These are phyloP conservation scores for Candida sakaeoensis DNA, from an alignment of 805 yeast species.

Conservation along the genomic window DNA sequence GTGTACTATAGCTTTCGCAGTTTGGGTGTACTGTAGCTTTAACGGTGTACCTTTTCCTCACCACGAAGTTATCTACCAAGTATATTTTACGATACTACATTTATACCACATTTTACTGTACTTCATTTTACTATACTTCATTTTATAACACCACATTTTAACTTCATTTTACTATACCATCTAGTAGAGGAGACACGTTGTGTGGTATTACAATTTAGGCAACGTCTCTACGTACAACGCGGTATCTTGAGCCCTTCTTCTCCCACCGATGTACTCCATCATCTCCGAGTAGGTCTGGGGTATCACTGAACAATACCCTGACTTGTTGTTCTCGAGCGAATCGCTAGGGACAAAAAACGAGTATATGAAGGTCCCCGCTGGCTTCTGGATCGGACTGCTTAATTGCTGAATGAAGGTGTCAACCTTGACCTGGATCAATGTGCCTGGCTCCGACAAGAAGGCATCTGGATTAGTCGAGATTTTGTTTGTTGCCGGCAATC, in stretches of 20 bases:
- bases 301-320: conserved; percentile 71
- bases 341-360: conserved; percentile 81
- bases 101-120: no score
- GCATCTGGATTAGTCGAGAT: conserved; percentile 50
- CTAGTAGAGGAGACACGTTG: no score
- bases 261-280: conserved; percentile 87
- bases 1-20: no score
- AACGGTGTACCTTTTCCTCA: no score
- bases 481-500: conserved; percentile 54
- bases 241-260: conserved; percentile 84
- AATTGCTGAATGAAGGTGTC: conserved; percentile 73
- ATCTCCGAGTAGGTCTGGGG: conserved; percentile 89
- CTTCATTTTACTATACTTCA: no score
- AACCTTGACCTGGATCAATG: conserved; percentile 85
- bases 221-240: conserved; percentile 55
- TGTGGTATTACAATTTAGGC: conserved; percentile 14
- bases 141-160: no score
- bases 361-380: conserved; percentile 84
- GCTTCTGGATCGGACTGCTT: conserved; percentile 55
- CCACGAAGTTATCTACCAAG: no score
- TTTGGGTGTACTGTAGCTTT: no score
- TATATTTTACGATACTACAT: no score
- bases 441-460: conserved; percentile 73
- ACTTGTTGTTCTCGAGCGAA: conserved; percentile 34
- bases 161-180: no score